These are phyloP conservation scores for Nemania abortiva DNA, from an alignment of 2,329 filamentous ascomycete species.

Conservation along the genomic window DNA sequence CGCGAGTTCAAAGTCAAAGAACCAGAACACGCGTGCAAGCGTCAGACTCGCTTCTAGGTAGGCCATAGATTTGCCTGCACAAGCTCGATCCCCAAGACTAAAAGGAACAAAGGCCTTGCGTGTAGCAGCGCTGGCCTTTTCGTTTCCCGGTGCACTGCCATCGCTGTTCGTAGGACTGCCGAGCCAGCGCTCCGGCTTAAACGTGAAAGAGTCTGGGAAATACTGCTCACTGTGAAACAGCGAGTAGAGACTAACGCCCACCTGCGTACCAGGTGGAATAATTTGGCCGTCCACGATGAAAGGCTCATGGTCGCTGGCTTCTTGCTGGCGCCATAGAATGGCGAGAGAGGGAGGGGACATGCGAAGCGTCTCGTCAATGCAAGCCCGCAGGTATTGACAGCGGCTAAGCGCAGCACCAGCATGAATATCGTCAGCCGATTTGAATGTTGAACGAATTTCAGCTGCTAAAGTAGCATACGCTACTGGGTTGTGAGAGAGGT, in stretches of 20 bases:
- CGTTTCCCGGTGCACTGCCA: neutral
- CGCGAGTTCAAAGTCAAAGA: conserved; percentile 4
- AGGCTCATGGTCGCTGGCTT: neutral
- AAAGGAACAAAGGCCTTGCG: neutral
- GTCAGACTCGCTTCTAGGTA: neutral
- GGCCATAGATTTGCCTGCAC: neutral
- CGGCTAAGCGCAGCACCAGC: neutral
- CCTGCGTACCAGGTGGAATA: conserved; percentile 1
- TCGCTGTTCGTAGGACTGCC: neutral
- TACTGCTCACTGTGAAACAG: neutral
- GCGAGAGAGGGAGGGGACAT: neutral
- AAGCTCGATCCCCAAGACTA: neutral
- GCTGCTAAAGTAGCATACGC: neutral
- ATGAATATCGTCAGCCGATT: conserved; percentile 6
- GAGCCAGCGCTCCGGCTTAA: neutral
- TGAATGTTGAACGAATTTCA: conserved; percentile 18
- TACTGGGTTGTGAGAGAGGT: neutral
- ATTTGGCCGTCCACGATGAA: neutral
- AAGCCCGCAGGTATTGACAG: conserved; percentile 15
- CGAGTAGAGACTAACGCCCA: neutral
- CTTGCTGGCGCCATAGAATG: conserved; percentile 8
- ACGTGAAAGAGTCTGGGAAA: conserved; percentile 2
- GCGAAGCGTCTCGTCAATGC: conserved; percentile 13
- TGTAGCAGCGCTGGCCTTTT: neutral
- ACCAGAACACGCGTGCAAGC: neutral